Percentiles rank a stretch among this genome's conserved stretches.
These are phyloP conservation scores for Sporothrix euskadiensis DNA, from an alignment of 2,329 filamentous ascomycete genomes.

Conservation along the genomic window DNA sequence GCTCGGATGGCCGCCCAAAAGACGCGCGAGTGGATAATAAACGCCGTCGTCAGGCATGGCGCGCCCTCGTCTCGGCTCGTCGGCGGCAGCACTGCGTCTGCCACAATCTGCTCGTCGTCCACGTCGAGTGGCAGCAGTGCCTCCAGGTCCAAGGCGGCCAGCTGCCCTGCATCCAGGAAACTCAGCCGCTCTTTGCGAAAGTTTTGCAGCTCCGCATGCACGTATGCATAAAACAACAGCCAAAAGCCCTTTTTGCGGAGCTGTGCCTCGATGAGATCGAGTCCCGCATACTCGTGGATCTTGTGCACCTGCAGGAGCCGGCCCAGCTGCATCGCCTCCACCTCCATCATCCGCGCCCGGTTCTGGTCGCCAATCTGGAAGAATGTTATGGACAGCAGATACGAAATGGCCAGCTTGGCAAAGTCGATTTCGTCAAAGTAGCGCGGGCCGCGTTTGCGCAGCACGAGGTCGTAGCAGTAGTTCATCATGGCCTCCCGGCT, in stretches of 20 bases:
- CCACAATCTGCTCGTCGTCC: slow-evolving; percentile 25
- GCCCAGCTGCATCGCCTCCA: slow-evolving; percentile 41
- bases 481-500: slow-evolving; percentile 36
- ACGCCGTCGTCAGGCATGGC: not conserved
- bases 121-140: slow-evolving; percentile 9
- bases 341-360: slow-evolving; percentile 42
- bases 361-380: slow-evolving; percentile 43
- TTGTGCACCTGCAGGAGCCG: slow-evolving; percentile 40
- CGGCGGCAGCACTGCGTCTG: not conserved
- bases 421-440: slow-evolving; percentile 39
- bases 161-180: slow-evolving; percentile 7
- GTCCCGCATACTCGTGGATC: slow-evolving; percentile 38
- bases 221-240: slow-evolving; percentile 41
- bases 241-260: slow-evolving; percentile 44
- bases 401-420: slow-evolving; percentile 42
- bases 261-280: slow-evolving; percentile 41
- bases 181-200: slow-evolving; percentile 12
- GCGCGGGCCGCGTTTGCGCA: slow-evolving; percentile 32
- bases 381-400: slow-evolving; percentile 39
- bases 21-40: not conserved
- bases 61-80: not conserved
- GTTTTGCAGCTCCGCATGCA: slow-evolving; percentile 19
- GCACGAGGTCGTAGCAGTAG: slow-evolving; percentile 35
- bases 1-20: not conserved
- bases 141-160: not conserved